These are phyloP conservation scores for Tricholoma hemisulphureum DNA, from an alignment of 768 basidiomycete genomes.

Conservation along the genomic window DNA sequence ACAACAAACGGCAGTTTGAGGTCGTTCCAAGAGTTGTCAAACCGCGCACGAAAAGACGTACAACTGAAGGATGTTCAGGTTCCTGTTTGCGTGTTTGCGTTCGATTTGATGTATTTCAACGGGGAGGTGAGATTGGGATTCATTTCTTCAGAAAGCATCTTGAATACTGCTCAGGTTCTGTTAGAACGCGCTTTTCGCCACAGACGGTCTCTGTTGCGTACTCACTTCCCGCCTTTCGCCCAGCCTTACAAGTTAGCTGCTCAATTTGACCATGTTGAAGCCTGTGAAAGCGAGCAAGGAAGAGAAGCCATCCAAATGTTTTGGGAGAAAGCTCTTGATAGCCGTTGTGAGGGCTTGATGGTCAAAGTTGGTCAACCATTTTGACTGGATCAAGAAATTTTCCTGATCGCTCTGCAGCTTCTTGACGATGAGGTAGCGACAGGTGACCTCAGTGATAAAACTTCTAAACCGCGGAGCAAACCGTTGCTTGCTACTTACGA, in stretches of 20 bases:
- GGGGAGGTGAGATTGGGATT: constrained; percentile 53
- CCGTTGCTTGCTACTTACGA: constrained; percentile 85
- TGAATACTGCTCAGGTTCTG: constrained; percentile 49
- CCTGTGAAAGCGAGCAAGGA: constrained; percentile 62
- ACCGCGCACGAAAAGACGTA: constrained; percentile 82
- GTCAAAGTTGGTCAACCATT: constrained; percentile 56
- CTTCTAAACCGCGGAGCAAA: constrained; percentile 50
- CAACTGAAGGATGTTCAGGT: constrained; percentile 71
- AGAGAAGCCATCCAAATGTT: constrained; percentile 68
- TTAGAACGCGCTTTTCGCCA: constrained; percentile 68
- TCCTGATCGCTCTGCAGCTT: constrained; percentile 41
- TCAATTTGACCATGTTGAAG: constrained; percentile 71
- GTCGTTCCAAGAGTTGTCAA: constrained; percentile 86
- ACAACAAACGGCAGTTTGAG: constrained; percentile 56
- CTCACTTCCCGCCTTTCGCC: constrained; percentile 54
- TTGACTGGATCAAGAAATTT: not conserved
- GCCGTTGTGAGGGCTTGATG: constrained; percentile 91
- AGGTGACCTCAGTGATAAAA: constrained; percentile 32
- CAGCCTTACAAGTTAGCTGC: constrained; percentile 49
- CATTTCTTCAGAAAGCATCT: not conserved
- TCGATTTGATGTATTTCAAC: constrained; percentile 88
- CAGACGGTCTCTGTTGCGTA: constrained; percentile 63
- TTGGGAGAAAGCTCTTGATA: constrained; percentile 71
- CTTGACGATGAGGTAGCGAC: constrained; percentile 53
- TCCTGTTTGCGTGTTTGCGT: constrained; percentile 79